These are phyloP conservation scores for Aspergillus sclerotialis DNA, from an alignment of 2,329 filamentous ascomycete genomes.

Conservation along the genomic window DNA sequence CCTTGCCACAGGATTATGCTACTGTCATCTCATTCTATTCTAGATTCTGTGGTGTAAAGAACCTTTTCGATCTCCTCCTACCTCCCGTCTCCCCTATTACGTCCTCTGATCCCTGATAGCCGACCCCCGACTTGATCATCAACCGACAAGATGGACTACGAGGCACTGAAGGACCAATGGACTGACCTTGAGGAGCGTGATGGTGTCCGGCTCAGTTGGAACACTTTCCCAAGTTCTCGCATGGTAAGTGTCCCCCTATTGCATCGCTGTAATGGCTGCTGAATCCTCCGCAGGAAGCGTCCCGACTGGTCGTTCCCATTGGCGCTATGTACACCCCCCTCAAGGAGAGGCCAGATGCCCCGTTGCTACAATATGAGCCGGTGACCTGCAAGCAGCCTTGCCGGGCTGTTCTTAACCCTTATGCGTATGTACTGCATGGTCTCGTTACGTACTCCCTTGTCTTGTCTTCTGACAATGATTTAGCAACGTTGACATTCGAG, in stretches of 20 bases:
- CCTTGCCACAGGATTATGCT: conserved; percentile 26
- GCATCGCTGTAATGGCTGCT: conserved; percentile 13
- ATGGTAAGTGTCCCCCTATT: conserved; percentile 57
- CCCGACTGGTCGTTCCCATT: conserved; percentile 88
- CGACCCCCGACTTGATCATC: conserved; percentile 10
- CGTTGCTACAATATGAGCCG: conserved; percentile 88
- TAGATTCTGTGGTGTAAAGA: conserved; percentile 14
- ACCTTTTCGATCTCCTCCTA: conserved; percentile 10
- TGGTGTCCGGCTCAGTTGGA: conserved; percentile 95
- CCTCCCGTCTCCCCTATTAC: conserved; percentile 18
- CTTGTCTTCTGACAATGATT: conserved; percentile 16
- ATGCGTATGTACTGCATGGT: conserved; percentile 59
- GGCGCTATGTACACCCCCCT: conserved; percentile 91
- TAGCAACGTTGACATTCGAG: conserved; percentile 60
- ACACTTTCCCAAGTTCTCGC: conserved; percentile 94
- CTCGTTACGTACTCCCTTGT: conserved; percentile 2
- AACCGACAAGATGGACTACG: conserved; percentile 69
- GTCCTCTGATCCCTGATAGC: conserved; percentile 14
- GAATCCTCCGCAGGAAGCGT: conserved; percentile 65
- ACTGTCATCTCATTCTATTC: conserved; percentile 15
- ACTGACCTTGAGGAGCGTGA: conserved; percentile 93
- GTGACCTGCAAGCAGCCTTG: conserved; percentile 96
- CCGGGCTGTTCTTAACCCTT: conserved; percentile 91
- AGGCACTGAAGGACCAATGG: conserved; percentile 91
- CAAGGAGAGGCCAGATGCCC: conserved; percentile 85